Conservation (phyloP, 345 rosid species). For the Acer negundo region DNA sequence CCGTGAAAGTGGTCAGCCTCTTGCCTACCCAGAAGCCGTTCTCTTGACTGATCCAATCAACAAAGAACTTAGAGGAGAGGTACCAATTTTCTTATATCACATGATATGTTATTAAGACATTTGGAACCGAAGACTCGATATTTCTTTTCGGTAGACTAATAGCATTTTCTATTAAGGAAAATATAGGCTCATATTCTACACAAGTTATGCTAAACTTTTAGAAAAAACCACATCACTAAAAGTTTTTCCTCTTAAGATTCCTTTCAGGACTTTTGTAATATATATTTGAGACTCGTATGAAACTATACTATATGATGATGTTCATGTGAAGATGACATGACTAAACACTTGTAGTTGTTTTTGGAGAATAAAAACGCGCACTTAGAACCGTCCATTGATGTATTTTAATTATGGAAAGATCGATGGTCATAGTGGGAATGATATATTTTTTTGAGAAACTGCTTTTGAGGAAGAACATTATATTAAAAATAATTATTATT, state of each 20-base stretch:
- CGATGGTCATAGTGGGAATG: too few species aligned
- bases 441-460: not conserved
- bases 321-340: too few species aligned
- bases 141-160: too few species aligned
- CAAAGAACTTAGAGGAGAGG: slow-evolving; percentile 69
- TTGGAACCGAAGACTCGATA: too few species aligned
- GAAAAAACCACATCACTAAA: not conserved
- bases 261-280: too few species aligned
- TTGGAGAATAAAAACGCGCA: too few species aligned
- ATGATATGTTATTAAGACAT: too few species aligned
- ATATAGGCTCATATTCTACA: not conserved
- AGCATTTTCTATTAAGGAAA: too few species aligned
- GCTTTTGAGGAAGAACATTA: not conserved
- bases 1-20: slow-evolving; percentile 35
- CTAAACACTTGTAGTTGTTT: too few species aligned
- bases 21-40: slow-evolving; percentile 90
- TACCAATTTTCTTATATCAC: slow-evolving; percentile 12
- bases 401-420: too few species aligned
- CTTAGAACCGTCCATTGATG: not conserved
- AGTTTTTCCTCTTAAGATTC: not conserved
- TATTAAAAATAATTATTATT: not conserved
- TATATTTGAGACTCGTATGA: too few species aligned
- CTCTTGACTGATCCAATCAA: slow-evolving; percentile 60
- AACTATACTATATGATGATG: too few species aligned
- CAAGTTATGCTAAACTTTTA: not conserved